Evolutionary conservation across 352 stramenopile genomes (phyloP).

Genomic region (Aphanomyces invadans): DNA sequence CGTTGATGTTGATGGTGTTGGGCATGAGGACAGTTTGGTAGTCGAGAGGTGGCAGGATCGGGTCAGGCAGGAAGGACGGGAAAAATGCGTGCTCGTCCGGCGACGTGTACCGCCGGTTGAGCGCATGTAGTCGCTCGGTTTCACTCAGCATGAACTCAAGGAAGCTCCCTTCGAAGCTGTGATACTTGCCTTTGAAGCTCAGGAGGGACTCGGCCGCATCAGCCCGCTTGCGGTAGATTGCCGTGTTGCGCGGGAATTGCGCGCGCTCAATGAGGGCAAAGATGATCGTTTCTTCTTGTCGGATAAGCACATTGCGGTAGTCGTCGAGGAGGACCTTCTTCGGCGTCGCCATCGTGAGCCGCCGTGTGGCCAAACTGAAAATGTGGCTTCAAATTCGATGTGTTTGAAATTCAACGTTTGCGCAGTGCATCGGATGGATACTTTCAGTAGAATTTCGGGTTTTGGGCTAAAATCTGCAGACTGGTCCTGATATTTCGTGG

Average conservation of each 20-base stretch:
- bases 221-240: slow-evolving; percentile 91
- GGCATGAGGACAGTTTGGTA: slow-evolving; percentile 91
- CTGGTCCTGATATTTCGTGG: no score
- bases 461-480: no score
- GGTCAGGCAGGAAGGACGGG: slow-evolving; percentile 81
- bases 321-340: slow-evolving; percentile 78
- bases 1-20: slow-evolving; percentile 97
- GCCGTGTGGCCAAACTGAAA: neutral
- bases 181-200: slow-evolving; percentile 78
- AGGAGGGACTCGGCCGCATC: slow-evolving; percentile 66
- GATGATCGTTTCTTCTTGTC: slow-evolving; percentile 98
- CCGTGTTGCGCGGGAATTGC: slow-evolving; percentile 92
- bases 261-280: slow-evolving; percentile 98
- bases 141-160: slow-evolving; percentile 97
- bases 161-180: slow-evolving; percentile 74
- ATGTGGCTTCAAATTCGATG: no score
- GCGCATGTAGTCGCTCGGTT: slow-evolving; percentile 92
- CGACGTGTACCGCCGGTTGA: slow-evolving; percentile 95
- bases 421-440: no score
- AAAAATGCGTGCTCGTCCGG: slow-evolving; percentile 99
- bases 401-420: no score
- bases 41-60: slow-evolving; percentile 87
- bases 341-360: slow-evolving; percentile 32
- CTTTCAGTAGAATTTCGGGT: no score
- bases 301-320: slow-evolving; percentile 84